These are phyloP conservation scores for Bullera alba DNA, from an alignment of 768 basidiomycete genomes.

Conservation along the genomic window DNA sequence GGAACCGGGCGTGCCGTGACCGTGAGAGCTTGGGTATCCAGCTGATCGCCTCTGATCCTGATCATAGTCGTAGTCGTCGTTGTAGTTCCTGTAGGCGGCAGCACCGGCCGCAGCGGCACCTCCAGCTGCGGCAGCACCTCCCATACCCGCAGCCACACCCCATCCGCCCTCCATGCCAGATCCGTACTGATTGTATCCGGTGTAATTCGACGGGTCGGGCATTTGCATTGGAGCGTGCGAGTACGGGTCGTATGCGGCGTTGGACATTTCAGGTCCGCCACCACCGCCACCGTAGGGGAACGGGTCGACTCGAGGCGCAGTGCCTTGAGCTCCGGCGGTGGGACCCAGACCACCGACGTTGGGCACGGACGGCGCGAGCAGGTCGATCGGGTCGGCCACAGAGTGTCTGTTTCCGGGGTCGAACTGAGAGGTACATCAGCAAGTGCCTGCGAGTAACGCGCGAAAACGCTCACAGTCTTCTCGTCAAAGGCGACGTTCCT, in stretches of 20 bases:
- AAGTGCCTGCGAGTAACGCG: background rate
- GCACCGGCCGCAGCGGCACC: background rate
- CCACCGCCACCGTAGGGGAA: slow-evolving; percentile 22
- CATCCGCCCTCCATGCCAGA: slow-evolving; percentile 24
- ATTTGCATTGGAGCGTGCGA: slow-evolving; percentile 28
- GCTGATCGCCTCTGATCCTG: background rate
- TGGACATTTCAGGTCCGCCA: background rate
- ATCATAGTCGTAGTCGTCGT: background rate
- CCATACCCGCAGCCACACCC: slow-evolving; percentile 27
- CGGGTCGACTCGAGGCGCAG: slow-evolving; percentile 27
- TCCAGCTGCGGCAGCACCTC: slow-evolving; percentile 15
- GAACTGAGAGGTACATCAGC: slow-evolving; percentile 15
- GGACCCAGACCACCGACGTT: slow-evolving; percentile 18
- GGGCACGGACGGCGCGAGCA: slow-evolving; percentile 32
- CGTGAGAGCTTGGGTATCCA: background rate
- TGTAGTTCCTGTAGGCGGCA: slow-evolving; percentile 1
- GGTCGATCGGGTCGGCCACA: slow-evolving; percentile 33
- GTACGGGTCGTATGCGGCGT: slow-evolving; percentile 24
- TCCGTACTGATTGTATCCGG: slow-evolving; percentile 17
- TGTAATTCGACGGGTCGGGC: slow-evolving; percentile 33
- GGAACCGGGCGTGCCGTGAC: slow-evolving; percentile 7
- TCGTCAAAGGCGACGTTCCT: slow-evolving; percentile 36
- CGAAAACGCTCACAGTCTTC: slow-evolving; percentile 32
- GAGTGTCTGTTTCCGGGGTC: slow-evolving; percentile 38
- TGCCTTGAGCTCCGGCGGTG: slow-evolving; percentile 8